Percentiles rank a stretch among this genome's conserved stretches.
Evolutionary conservation across 2,329 filamentous ascomycete species (phyloP).

Genomic region (Aspergillus clavatus): DNA sequence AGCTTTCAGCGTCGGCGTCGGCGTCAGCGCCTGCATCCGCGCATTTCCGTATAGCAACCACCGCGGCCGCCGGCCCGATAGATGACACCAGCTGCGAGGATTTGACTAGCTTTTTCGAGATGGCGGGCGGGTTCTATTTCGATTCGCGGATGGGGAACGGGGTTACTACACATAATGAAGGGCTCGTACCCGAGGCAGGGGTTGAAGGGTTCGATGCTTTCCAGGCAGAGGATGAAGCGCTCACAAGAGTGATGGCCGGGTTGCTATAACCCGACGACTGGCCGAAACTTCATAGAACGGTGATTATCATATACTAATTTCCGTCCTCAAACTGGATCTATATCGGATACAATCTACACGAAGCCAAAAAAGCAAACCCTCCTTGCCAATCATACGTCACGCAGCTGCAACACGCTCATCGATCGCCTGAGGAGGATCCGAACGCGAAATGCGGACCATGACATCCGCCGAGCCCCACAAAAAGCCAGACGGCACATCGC

Average conservation of each 20-base stretch:
- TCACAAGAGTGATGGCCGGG: conserved; percentile 34
- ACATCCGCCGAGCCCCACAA: not conserved
- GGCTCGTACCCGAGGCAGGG: conserved; percentile 8
- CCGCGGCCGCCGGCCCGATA: conserved; percentile 1
- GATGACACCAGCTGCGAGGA: conserved; percentile 41
- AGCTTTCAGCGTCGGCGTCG: conserved; percentile 10
- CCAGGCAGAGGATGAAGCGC: conserved; percentile 32
- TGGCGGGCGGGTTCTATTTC: conserved; percentile 48
- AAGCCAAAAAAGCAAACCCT: not conserved
- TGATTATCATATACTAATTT: no score
- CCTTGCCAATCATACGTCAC: not conserved
- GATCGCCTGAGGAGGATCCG: not conserved
- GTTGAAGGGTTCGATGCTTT: conserved; percentile 23
- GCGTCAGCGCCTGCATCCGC: no score
- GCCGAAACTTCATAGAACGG: not conserved
- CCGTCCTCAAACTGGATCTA: no score
- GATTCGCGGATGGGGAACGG: conserved; percentile 14
- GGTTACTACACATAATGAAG: conserved; percentile 5
- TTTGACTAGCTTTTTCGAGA: conserved; percentile 57
- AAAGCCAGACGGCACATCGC: not conserved
- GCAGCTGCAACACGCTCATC: not conserved
- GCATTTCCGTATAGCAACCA: conserved; percentile 5
- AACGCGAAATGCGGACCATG: not conserved
- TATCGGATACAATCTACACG: no score
- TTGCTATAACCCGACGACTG: conserved; percentile 17